These are phyloP conservation scores for Darksidea phi DNA, from an alignment of 495 filamentous ascomycete species.

Conservation along the genomic window DNA sequence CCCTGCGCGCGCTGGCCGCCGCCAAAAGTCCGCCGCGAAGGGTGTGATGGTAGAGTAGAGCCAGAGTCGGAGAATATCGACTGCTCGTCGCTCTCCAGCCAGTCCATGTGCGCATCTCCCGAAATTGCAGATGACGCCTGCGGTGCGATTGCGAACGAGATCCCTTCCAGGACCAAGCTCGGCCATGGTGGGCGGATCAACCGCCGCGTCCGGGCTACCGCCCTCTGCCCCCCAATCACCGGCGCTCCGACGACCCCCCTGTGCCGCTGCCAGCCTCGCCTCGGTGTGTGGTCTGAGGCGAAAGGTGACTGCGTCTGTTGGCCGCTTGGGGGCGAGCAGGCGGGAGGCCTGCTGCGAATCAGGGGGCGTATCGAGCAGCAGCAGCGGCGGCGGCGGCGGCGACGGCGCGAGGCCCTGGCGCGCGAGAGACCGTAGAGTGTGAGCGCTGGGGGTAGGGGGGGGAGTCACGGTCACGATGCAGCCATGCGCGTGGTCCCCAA, in stretches of 20 bases:
- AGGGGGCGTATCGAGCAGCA: no score
- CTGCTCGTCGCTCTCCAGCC: background rate
- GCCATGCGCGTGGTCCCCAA: no score
- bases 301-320: no score
- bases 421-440: no score
- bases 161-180: constrained; percentile 1
- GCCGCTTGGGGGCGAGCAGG: background rate
- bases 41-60: background rate
- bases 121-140: constrained; percentile 9
- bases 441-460: no score
- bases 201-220: no score
- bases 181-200: background rate
- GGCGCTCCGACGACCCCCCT: background rate
- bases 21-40: no score
- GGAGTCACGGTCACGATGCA: no score
- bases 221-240: background rate
- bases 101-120: constrained; percentile 27
- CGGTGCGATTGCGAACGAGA: background rate
- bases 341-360: constrained; percentile 1
- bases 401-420: background rate
- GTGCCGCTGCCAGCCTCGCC: background rate
- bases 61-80: background rate
- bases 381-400: no score
- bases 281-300: background rate
- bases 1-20: no score